Evolutionary conservation across 208 protist species (phyloP), one percentile per base, ranked within the genome.

Genomic region (Leishmania lainsoni): DNA sequence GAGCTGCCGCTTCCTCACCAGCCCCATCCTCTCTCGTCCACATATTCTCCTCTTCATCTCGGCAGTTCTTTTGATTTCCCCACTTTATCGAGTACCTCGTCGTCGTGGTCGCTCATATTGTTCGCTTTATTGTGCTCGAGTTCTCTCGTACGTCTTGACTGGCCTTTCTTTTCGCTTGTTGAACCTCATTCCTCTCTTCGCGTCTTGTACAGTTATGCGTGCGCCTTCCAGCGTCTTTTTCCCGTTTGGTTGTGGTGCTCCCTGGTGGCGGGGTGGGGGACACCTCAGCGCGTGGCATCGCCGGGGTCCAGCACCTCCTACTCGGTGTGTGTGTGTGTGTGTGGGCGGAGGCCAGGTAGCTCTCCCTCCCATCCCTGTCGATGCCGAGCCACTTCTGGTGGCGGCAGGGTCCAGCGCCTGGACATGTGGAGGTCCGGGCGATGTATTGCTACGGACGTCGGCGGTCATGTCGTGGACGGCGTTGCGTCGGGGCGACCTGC

Each of bases 51-150:
- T 73, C 26, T 45, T 16, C 45, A 12, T 14, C 26, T 73, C 69
- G 45, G 2, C 22, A 26, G 22, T 32, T 75, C 26, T 80, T 74
- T 65, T 61, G 29, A 70, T 32, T 76, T 76, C 75, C 26, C 58
- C 75, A 68, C 68, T 5, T 61, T 86, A 26, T 42, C 76, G n/a
- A 10, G 3, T 2, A 20, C 32, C 66, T 26, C 20, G 20, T 14
- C 39, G 20, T 72, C 12, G 4, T 20, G 66, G 39, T 72, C 6
- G 66, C 10, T 39, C 17, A 29, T n/a, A 39, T 39, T 12, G 14
- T 49, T n/a, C 17, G 17, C 56, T 71, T 76, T 65, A 79, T 79
- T 63, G 56, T 80, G n/a, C 71, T 48, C 49, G n/a, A 70, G 42
- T 45, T 45, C 42, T 45, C 9, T 66, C 45, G 45, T 45, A 17